Evolutionary conservation across 2,329 filamentous ascomycete species (phyloP), one percentile per base, ranked within the genome.

Genomic region (Colletotrichum tabaci): DNA sequence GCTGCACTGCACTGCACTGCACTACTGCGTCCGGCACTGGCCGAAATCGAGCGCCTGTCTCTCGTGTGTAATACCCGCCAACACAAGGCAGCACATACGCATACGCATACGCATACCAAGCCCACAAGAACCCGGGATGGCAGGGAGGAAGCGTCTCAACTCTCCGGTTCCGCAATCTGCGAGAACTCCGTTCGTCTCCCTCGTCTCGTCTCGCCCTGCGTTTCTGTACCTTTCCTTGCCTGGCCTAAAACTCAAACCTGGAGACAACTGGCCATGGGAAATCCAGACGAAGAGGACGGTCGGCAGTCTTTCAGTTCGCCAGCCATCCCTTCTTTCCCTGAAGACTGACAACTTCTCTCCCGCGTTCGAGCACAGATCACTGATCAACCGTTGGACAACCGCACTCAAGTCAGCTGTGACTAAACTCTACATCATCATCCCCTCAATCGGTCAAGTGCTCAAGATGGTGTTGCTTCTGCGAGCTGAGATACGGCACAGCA

Each of bases 31-130:
- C 16, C 47, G 38, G 47, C 21, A 16, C n/a, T 38, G 49, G 35
- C 63, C 67, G 46, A 50, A 67, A 40, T 26, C 50, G 26, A 67
- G 16, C 35, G 26, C 35, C 23, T 40, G 58, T 71, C 61, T 60
- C 46, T 56, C 18, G 10, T 6, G 44, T 62, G 57, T 47, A 44
- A 62, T 57, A 60, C 26, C 26, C 26, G 5, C 68, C 57, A 40
- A 44, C 40, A 52, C 63, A 40, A n/a, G 47, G 18, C n/a, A 10
- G 35, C 4, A 30, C 26, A 30, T 5, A 30, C 26, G 4, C 26
- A 26, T 3, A 26, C 26, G 26, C 26, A 26, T 26, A 26, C 26
- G 26, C 26, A 4, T 26, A 26, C 26, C 26, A 26, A 26, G 26
- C 26, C 26, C 46, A 49, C 35, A 30, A 40, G 35, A 21, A 30